phyloP scores from a whole-genome alignment of 2,329 filamentous ascomycete genomes.

The Stagonosporopsis cucurbitacearum region DNA sequence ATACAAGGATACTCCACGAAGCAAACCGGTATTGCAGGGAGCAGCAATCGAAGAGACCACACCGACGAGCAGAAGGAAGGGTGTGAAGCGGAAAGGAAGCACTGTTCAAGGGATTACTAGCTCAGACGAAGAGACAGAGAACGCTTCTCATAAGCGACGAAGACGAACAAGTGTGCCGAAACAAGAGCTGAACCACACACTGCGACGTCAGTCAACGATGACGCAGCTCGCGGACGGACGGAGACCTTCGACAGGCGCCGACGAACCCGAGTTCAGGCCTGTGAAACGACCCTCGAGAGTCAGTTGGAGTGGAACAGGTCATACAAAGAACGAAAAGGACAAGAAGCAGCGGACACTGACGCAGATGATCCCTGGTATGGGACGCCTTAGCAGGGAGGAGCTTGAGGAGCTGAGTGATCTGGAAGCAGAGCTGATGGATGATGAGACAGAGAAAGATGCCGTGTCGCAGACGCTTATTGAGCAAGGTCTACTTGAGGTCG shows the following conservation, averaged over 20 bases:
- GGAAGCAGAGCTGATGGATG: conserved; percentile 24
- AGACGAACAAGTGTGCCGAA: conserved; percentile 15
- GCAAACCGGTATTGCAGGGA: background rate
- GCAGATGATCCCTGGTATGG: conserved; percentile 44
- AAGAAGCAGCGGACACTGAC: conserved; percentile 42
- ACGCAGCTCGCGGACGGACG: conserved; percentile 42
- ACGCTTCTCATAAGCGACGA: conserved; percentile 29
- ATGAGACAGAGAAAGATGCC: conserved; percentile 19
- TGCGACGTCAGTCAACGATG: conserved; percentile 46
- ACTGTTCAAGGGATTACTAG: conserved; percentile 9
- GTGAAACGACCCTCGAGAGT: conserved; percentile 26
- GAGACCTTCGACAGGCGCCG: conserved; percentile 22
- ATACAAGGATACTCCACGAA: conserved; percentile 18
- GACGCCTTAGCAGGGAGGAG: conserved; percentile 17
- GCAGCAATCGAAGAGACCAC: background rate
- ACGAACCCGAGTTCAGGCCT: conserved; percentile 36
- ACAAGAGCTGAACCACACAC: conserved; percentile 18
- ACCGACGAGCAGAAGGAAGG: conserved; percentile 5
- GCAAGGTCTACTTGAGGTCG: conserved; percentile 18
- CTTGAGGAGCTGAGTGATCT: conserved; percentile 20
- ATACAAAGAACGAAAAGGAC: conserved; percentile 23
- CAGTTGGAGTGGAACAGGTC: conserved; percentile 28
- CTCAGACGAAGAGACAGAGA: conserved; percentile 12
- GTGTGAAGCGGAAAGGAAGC: conserved; percentile 28
- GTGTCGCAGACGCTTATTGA: conserved; percentile 28